Conservation (phyloP, 2,329 filamentous ascomycete genomes). For the Aspergillus latus region DNA sequence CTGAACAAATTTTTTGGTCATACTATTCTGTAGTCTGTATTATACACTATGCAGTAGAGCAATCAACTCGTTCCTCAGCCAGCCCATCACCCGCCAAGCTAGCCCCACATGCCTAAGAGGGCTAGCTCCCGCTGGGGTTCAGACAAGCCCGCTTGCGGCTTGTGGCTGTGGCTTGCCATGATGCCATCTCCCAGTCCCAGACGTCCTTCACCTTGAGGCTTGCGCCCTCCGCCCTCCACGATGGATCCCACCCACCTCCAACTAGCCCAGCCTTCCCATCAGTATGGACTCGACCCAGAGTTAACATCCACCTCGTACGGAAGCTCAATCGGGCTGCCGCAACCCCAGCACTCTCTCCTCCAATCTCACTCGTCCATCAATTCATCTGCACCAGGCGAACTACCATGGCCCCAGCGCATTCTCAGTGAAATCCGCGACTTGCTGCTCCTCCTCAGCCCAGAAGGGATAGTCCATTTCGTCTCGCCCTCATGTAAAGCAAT, state of each 20-base stretch:
- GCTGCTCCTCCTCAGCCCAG: constrained; percentile 79
- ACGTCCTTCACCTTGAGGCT: too few relatives aligned
- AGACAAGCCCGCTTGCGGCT: too few relatives aligned
- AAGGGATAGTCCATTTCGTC: constrained; percentile 81
- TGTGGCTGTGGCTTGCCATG: too few relatives aligned
- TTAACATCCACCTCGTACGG: constrained; percentile 1
- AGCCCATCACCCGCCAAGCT: too few relatives aligned
- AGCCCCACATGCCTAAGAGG: too few relatives aligned
- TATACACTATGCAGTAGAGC: too few relatives aligned
- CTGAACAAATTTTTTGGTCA: too few relatives aligned
- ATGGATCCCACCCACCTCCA: constrained; percentile 13
- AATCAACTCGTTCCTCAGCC: too few relatives aligned
- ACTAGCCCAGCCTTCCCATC: constrained; percentile 2
- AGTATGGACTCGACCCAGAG: constrained; percentile 6
- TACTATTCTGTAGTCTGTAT: too few relatives aligned
- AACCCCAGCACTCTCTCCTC: not conserved
- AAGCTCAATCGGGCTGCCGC: not conserved
- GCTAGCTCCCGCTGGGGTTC: too few relatives aligned
- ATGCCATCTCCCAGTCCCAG: too few relatives aligned
- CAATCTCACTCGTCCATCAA: constrained; percentile 11
- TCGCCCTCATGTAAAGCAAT: constrained; percentile 73
- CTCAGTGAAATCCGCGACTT: constrained; percentile 89
- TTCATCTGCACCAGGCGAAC: constrained; percentile 54
- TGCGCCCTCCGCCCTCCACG: too few relatives aligned
- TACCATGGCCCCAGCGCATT: constrained; percentile 84